Percentiles rank a stretch among this genome's conserved stretches.
Evolutionary conservation across 805 yeast species (phyloP).

Genomic region (Cyberlindnera americana): DNA sequence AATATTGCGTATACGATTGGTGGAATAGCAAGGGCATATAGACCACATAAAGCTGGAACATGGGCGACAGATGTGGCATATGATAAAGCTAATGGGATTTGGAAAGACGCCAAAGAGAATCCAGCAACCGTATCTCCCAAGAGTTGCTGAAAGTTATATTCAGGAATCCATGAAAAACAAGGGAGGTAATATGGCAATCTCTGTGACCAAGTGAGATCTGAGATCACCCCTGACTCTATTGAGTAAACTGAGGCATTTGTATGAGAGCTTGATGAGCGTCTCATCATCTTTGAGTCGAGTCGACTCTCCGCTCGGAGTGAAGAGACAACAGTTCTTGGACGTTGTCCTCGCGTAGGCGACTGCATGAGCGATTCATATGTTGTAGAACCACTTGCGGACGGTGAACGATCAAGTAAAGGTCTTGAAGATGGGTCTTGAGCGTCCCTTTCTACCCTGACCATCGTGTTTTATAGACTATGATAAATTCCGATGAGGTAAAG

Average conservation of each 20-base stretch:
- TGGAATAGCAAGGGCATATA: constrained; percentile 71
- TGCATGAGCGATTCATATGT: constrained; percentile 13
- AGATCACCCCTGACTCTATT: constrained; percentile 5
- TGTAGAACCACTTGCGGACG: constrained; percentile 1
- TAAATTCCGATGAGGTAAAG: neutral
- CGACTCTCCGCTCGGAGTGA: constrained; percentile 3
- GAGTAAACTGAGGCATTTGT: constrained; percentile 11
- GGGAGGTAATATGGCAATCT: constrained; percentile 63
- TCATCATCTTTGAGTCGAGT: neutral
- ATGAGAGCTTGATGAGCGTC: constrained; percentile 10
- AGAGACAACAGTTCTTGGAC: constrained; percentile 23
- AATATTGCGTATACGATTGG: constrained; percentile 74
- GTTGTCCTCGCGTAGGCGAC: constrained; percentile 7
- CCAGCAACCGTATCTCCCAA: constrained; percentile 78
- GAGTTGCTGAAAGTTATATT: constrained; percentile 39
- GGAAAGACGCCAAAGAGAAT: constrained; percentile 82
- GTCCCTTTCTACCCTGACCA: constrained; percentile 4
- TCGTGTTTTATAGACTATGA: neutral
- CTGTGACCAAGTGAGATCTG: constrained; percentile 18
- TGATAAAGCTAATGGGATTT: constrained; percentile 71
- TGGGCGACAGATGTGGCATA: constrained; percentile 83
- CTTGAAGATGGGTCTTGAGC: neutral
- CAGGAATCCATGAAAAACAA: constrained; percentile 60
- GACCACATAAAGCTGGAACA: constrained; percentile 77
- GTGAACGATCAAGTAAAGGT: constrained; percentile 12